Evolutionary conservation across 768 basidiomycete species (phyloP).

Genomic region (Rhizopogon rudus): DNA sequence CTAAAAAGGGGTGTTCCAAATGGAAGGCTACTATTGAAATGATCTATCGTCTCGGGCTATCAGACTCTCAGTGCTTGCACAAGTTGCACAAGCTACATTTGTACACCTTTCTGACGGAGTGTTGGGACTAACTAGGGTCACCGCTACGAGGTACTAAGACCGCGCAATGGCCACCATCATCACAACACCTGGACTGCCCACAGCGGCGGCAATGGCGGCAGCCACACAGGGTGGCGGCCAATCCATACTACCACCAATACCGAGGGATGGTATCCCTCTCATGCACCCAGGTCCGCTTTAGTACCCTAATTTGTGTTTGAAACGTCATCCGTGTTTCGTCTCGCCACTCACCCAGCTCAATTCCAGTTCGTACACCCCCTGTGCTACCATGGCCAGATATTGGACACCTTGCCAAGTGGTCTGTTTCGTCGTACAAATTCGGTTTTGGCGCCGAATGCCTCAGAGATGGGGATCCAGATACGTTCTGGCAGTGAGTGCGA

Average conservation of each 20-base stretch:
- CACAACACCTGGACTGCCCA: not conserved
- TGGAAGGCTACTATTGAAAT: too few species aligned
- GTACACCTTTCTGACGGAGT: too few species aligned
- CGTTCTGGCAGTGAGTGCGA: conserved; percentile 92
- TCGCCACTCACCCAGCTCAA: not conserved
- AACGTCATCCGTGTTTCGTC: not conserved
- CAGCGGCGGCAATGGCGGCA: not conserved
- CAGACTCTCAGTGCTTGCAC: too few species aligned
- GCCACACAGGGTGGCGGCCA: not conserved
- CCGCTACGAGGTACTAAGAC: too few species aligned
- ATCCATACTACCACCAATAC: conserved; percentile 6
- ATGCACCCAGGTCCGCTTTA: conserved; percentile 32
- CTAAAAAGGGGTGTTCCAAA: too few species aligned
- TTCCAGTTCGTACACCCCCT: conserved; percentile 39
- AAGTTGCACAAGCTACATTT: too few species aligned
- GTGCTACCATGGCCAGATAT: conserved; percentile 75
- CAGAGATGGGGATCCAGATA: conserved; percentile 81
- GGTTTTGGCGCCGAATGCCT: conserved; percentile 94
- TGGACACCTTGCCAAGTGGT: conserved; percentile 87
- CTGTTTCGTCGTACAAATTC: conserved; percentile 94
- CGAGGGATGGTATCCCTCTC: conserved; percentile 32
- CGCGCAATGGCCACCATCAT: not conserved
- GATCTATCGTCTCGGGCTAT: too few species aligned
- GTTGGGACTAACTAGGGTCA: too few species aligned
- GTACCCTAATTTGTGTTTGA: not conserved